Evolutionary conservation across 441 rosid species (phyloP).

Genomic region (Eruca vesicaria): DNA sequence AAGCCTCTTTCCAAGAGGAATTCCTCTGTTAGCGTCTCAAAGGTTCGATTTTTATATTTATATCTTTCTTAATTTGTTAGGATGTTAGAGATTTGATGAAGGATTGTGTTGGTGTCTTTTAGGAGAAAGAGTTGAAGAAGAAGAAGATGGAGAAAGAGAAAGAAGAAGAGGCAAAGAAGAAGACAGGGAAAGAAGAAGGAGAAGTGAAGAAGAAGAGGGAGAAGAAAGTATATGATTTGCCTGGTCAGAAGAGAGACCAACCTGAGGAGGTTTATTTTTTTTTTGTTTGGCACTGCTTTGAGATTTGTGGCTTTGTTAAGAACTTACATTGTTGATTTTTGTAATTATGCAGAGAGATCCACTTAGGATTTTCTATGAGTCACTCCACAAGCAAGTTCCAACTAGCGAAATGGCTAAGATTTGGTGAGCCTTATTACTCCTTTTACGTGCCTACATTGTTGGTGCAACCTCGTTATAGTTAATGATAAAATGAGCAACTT

Average conservation of each 20-base stretch:
- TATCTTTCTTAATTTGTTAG: not conserved
- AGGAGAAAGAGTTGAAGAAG: slow-evolving; percentile 48
- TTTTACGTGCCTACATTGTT: not conserved
- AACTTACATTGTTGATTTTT: not conserved
- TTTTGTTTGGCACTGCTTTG: slow-evolving; percentile 8
- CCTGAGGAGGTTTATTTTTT: slow-evolving; percentile 63
- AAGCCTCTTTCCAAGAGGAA: slow-evolving; percentile 49
- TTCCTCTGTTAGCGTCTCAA: slow-evolving; percentile 40
- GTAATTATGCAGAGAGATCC: slow-evolving; percentile 79
- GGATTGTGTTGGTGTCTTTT: slow-evolving; percentile 18
- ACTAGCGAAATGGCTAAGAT: slow-evolving; percentile 88
- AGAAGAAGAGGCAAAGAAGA: slow-evolving; percentile 37
- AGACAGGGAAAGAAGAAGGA: slow-evolving; percentile 40
- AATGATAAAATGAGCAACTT: not conserved
- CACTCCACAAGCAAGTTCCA: slow-evolving; percentile 75
- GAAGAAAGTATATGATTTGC: slow-evolving; percentile 78
- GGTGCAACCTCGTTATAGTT: not conserved
- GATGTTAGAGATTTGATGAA: not conserved
- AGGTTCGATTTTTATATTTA: slow-evolving; percentile 35
- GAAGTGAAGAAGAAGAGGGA: slow-evolving; percentile 54
- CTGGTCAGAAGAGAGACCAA: slow-evolving; percentile 85
- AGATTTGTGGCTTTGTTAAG: not conserved
- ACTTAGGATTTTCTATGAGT: slow-evolving; percentile 82
- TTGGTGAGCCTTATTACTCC: slow-evolving; percentile 56
- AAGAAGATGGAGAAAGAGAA: slow-evolving; percentile 39